These are phyloP conservation scores for Neostapfia colusana DNA, from an alignment of 176 grass and related monocot genomes.

Conservation along the genomic window DNA sequence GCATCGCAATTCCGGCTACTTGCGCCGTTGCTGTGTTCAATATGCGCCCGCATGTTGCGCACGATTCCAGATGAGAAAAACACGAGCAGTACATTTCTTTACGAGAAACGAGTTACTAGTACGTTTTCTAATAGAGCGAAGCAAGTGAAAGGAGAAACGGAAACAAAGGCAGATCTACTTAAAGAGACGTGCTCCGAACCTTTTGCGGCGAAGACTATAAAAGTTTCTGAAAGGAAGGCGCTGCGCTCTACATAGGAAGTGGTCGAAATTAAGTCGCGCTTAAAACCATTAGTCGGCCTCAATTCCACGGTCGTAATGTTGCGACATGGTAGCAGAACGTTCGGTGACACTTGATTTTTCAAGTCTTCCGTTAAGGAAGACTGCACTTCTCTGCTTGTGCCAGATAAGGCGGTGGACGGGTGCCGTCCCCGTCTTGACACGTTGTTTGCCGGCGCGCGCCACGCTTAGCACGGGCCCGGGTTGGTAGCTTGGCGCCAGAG, in stretches of 20 bases:
- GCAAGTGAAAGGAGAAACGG: background rate
- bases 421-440: background rate
- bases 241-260: background rate
- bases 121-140: background rate
- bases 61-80: background rate
- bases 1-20: constrained; percentile 34
- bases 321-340: no score
- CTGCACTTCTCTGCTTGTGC: no score
- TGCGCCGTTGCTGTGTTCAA: constrained; percentile 1
- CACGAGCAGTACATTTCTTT: background rate
- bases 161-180: constrained; percentile 1
- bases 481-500: no score
- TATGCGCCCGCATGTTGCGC: constrained; percentile 23
- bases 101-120: background rate
- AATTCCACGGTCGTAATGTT: no score
- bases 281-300: no score
- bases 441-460: no score
- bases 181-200: background rate
- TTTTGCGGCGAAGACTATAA: background rate
- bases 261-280: no score
- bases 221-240: constrained; percentile 21
- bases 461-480: constrained; percentile 34
- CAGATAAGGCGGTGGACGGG: no score
- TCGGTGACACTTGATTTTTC: no score
- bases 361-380: no score